Percentiles rank a stretch among this genome's conserved stretches.
phyloP scores from a whole-genome alignment of 2,329 filamentous ascomycete species.

The Fusarium pininemorale region DNA sequence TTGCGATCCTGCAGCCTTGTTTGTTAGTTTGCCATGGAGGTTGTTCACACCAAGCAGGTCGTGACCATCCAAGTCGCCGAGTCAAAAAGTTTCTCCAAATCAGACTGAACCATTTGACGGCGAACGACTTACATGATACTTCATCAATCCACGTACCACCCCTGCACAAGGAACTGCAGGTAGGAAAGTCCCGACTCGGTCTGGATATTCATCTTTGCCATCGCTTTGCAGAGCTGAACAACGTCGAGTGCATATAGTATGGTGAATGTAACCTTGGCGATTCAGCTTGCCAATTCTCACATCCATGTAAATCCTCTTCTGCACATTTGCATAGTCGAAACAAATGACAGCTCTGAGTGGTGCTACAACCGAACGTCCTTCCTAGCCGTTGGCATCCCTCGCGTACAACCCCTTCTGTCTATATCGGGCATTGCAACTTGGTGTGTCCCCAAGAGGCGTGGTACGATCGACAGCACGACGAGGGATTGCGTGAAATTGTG shows the following conservation, averaged over 20 bases:
- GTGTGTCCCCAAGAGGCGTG: constrained; percentile 21
- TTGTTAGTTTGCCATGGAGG: constrained; percentile 5
- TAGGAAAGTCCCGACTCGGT: constrained; percentile 6
- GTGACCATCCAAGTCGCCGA: constrained; percentile 15
- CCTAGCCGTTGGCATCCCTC: constrained; percentile 23
- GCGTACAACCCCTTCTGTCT: constrained; percentile 19
- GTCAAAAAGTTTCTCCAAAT: constrained; percentile 9
- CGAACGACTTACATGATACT: constrained; percentile 6
- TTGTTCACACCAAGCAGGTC: constrained; percentile 22
- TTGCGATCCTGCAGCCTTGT: constrained; percentile 25
- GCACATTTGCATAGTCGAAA: background rate
- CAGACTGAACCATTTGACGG: constrained; percentile 16
- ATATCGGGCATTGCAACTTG: constrained; percentile 28
- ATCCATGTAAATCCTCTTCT: background rate
- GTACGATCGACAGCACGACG: constrained; percentile 32
- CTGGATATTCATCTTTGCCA: constrained; percentile 3
- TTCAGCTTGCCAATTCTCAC: constrained; percentile 9
- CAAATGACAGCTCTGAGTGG: constrained; percentile 18
- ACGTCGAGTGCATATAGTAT: constrained; percentile 11
- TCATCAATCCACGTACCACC: constrained; percentile 7
- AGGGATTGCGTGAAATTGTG: constrained; percentile 34
- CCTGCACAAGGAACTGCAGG: constrained; percentile 17
- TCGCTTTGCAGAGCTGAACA: constrained; percentile 4
- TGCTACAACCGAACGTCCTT: constrained; percentile 20
- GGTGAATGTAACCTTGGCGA: constrained; percentile 23